These are phyloP conservation scores for Ophiostoma novo-ulmi DNA, from an alignment of 2,329 filamentous ascomycete species.

Conservation along the genomic window DNA sequence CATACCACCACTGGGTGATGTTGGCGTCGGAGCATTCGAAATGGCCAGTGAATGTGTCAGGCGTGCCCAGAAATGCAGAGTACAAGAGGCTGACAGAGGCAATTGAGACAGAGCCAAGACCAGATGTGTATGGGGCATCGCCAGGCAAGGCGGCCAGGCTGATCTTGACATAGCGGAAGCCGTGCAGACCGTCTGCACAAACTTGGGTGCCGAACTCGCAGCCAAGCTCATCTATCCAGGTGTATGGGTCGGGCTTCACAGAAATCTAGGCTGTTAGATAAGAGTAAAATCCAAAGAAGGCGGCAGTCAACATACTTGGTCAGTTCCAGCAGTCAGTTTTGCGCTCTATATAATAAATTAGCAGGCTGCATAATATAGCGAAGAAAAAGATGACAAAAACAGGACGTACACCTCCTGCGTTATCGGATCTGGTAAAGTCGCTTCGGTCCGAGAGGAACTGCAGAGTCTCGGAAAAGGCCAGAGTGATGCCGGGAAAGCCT, in stretches of 20 bases:
- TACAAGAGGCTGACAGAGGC: slow-evolving; percentile 40
- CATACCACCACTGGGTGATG: slow-evolving; percentile 50
- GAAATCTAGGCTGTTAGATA: slow-evolving; percentile 36
- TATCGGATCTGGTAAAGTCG: slow-evolving; percentile 47
- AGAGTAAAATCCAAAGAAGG: neutral
- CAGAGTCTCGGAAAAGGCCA: slow-evolving; percentile 47
- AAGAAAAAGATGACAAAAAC: neutral
- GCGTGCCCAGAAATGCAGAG: slow-evolving; percentile 44
- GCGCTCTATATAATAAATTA: slow-evolving; percentile 24
- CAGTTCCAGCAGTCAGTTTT: slow-evolving; percentile 42
- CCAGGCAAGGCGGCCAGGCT: slow-evolving; percentile 41
- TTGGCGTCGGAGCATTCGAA: slow-evolving; percentile 49
- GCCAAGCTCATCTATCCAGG: slow-evolving; percentile 43
- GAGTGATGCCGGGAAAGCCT: slow-evolving; percentile 38
- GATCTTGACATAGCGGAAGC: slow-evolving; percentile 49
- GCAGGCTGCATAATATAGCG: neutral
- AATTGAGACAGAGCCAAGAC: slow-evolving; percentile 42
- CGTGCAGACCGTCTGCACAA: slow-evolving; percentile 49
- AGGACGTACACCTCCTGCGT: slow-evolving; percentile 33
- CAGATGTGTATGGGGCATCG: slow-evolving; percentile 43
- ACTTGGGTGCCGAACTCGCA: slow-evolving; percentile 42
- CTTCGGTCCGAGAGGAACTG: slow-evolving; percentile 42
- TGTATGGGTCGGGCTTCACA: slow-evolving; percentile 39
- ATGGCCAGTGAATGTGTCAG: slow-evolving; percentile 46
- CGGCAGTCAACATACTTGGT: slow-evolving; percentile 38